Conservation (phyloP, 2,329 filamentous ascomycete species). For the Hymenoscyphus scutula region DNA sequence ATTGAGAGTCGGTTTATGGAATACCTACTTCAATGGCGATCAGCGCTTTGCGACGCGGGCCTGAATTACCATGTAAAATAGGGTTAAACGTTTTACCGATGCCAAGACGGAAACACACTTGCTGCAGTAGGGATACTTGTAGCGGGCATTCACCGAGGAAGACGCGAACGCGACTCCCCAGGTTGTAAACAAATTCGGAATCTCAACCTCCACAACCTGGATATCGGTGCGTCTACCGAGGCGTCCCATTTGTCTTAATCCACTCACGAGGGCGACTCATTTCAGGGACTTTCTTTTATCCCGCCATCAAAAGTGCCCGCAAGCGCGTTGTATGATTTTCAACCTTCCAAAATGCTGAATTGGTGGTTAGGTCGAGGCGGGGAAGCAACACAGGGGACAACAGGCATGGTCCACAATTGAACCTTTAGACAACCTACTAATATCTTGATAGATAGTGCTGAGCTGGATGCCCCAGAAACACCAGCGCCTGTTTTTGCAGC, state of each 20-base stretch:
- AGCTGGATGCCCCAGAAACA: slow-evolving; percentile 57
- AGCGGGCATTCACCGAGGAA: background rate
- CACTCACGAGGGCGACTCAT: background rate
- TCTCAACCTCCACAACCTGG: background rate
- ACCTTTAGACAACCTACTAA: background rate
- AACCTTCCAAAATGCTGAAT: slow-evolving; percentile 31
- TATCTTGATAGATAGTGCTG: slow-evolving; percentile 18
- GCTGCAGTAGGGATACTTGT: slow-evolving; percentile 1
- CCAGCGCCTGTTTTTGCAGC: slow-evolving; percentile 66
- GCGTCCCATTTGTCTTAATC: background rate
- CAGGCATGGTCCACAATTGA: slow-evolving; percentile 24
- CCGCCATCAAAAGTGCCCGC: background rate
- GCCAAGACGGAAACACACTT: slow-evolving; percentile 15
- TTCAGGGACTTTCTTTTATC: slow-evolving; percentile 1
- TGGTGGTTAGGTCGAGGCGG: slow-evolving; percentile 35
- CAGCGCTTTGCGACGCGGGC: background rate
- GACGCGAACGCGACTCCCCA: slow-evolving; percentile 4
- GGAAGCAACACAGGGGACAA: slow-evolving; percentile 23
- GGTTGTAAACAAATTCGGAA: background rate
- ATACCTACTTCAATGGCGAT: background rate
- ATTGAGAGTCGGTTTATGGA: background rate
- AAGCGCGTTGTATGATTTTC: background rate
- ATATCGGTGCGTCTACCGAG: background rate
- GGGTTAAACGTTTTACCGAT: slow-evolving; percentile 23
- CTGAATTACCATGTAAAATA: slow-evolving; percentile 10